phyloP scores from a whole-genome alignment of 306 rosid genomes.

The Lathyrus sativus region DNA sequence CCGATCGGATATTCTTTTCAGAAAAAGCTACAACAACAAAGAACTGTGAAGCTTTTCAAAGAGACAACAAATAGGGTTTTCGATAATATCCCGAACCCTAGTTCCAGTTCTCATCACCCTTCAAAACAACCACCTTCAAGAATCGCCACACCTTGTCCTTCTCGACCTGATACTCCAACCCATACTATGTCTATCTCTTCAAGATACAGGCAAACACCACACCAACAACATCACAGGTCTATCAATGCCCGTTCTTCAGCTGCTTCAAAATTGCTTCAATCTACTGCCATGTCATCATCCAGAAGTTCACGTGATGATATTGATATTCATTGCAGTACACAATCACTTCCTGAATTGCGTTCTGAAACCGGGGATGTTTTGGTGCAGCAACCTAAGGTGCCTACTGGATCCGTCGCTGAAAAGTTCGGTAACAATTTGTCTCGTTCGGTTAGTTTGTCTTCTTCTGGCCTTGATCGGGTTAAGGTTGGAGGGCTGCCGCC shows the following conservation, averaged over 20 bases:
- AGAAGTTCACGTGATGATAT: constrained; percentile 46
- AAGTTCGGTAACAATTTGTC: constrained; percentile 48
- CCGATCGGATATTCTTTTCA: constrained; percentile 41
- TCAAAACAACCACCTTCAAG: constrained; percentile 52
- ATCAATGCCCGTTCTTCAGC: constrained; percentile 47
- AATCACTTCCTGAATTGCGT: constrained; percentile 68
- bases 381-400: constrained; percentile 40
- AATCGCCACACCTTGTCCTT: constrained; percentile 49
- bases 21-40: constrained; percentile 65
- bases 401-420: constrained; percentile 47
- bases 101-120: constrained; percentile 27
- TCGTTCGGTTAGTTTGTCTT: constrained; percentile 51
- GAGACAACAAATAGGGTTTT: constrained; percentile 15
- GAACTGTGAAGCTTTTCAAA: constrained; percentile 54
- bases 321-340: constrained; percentile 41
- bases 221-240: constrained; percentile 38
- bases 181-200: constrained; percentile 55
- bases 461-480: constrained; percentile 41
- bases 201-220: constrained; percentile 53
- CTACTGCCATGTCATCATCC: constrained; percentile 50
- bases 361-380: constrained; percentile 38
- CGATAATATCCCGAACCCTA: constrained; percentile 34
- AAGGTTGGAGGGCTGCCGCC: constrained; percentile 69
- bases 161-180: constrained; percentile 72
- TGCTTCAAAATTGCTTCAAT: constrained; percentile 65